Conservation (phyloP, 371 early-diverging fungal species). For the Umbelopsis sp. region DNA sequence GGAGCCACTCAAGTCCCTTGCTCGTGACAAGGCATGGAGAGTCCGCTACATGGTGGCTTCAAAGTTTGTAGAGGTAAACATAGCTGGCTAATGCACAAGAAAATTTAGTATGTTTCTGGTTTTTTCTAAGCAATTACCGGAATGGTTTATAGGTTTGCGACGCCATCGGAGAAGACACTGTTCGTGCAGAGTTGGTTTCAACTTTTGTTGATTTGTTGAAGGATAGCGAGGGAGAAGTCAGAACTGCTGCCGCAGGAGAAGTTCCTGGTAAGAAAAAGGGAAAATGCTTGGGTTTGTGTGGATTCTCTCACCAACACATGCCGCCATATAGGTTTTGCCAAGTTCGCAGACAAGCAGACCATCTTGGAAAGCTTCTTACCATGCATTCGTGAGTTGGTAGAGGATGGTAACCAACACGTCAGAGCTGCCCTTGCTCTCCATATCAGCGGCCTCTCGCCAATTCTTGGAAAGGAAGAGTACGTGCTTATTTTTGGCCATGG, state of each 20-base stretch:
- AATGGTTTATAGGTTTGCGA: conserved; percentile 68
- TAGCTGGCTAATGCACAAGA: not conserved
- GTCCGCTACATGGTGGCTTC: conserved; percentile 98
- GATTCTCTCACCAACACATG: not conserved
- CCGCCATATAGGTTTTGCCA: conserved; percentile 71
- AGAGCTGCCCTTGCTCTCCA: conserved; percentile 95
- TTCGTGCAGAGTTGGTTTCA: conserved; percentile 73
- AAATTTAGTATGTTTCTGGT: conserved; percentile 2
- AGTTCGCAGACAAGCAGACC: conserved; percentile 77
- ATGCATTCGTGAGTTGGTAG: conserved; percentile 88
- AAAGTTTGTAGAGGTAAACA: conserved; percentile 85
- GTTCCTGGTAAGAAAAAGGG: conserved; percentile 67
- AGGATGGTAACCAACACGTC: conserved; percentile 95
- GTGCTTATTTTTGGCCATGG: conserved; percentile 24
- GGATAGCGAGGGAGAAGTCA: conserved; percentile 97
- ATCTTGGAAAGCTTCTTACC: conserved; percentile 85
- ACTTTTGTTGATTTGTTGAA: conserved; percentile 82
- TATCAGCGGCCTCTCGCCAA: conserved; percentile 93
- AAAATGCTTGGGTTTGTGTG: too few species aligned
- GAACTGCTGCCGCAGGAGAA: conserved; percentile 89
- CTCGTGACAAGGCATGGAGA: conserved; percentile 95
- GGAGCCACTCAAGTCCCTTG: conserved; percentile 74
- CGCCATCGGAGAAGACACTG: conserved; percentile 78
- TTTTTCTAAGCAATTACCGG: not conserved
- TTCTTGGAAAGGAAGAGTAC: conserved; percentile 91